Conservation (phyloP, 2,329 filamentous ascomycete species). For the Nannizzia gypsea region DNA sequence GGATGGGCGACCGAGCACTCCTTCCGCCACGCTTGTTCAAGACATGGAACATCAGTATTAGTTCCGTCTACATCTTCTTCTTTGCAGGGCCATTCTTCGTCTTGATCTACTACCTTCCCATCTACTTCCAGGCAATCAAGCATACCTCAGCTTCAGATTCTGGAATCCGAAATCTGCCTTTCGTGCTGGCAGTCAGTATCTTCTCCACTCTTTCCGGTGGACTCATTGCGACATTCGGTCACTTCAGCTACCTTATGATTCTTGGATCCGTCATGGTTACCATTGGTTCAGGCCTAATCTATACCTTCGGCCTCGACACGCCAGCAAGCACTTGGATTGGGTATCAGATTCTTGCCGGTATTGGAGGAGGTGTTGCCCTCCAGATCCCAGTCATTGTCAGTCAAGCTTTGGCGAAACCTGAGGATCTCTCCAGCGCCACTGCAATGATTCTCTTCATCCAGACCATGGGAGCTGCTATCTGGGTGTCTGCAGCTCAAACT, state of each 20-base stretch:
- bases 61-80: constrained; percentile 10
- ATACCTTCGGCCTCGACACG: constrained; percentile 19
- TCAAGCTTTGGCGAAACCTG: constrained; percentile 14
- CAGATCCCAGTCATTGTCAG: constrained; percentile 15
- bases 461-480: constrained; percentile 17
- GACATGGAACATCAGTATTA: constrained; percentile 6
- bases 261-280: constrained; percentile 16
- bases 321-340: constrained; percentile 19
- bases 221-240: constrained; percentile 13
- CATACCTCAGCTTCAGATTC: constrained; percentile 28
- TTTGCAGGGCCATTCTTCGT: constrained; percentile 10
- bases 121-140: constrained; percentile 36
- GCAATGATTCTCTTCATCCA: constrained; percentile 18
- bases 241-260: constrained; percentile 19
- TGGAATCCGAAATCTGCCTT: constrained; percentile 25
- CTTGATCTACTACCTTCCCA: constrained; percentile 19
- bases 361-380: constrained; percentile 18
- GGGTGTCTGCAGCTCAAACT: constrained; percentile 17
- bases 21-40: constrained; percentile 20
- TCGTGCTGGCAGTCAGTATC: constrained; percentile 25
- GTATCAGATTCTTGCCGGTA: constrained; percentile 18
- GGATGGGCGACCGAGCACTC: constrained; percentile 18
- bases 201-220: constrained; percentile 14
- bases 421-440: constrained; percentile 15
- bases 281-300: constrained; percentile 22